These are phyloP conservation scores for Ramicandelaber brevisporus DNA, from an alignment of 192 early-diverging fungal species.

Conservation along the genomic window DNA sequence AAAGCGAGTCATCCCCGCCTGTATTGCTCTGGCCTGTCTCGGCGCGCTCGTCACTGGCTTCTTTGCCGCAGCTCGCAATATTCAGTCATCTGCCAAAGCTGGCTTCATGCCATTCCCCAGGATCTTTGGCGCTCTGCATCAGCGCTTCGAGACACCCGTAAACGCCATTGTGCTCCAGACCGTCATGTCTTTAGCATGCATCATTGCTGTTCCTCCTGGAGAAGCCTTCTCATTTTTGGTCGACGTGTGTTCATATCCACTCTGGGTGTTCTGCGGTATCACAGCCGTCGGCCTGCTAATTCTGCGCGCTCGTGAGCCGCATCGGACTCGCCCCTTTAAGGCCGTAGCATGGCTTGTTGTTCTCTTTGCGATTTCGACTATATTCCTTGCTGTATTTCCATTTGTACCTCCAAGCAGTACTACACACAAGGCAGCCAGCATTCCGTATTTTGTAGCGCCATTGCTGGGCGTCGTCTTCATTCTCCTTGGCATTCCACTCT, in stretches of 20 bases:
- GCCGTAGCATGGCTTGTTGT: no score
- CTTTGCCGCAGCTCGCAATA: slow-evolving; percentile 15
- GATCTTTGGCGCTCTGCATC: slow-evolving; percentile 13
- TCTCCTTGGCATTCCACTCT: slow-evolving; percentile 7
- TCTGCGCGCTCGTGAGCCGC: slow-evolving; percentile 10
- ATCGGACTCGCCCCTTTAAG: slow-evolving; percentile 16
- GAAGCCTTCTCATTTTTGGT: slow-evolving; percentile 24
- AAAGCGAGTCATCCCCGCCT: slow-evolving; percentile 16
- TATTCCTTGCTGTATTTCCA: no score
- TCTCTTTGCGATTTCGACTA: no score
- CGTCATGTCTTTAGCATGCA: slow-evolving; percentile 8
- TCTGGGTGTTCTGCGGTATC: slow-evolving; percentile 22
- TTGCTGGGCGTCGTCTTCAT: slow-evolving; percentile 12
- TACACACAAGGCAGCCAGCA: background rate
- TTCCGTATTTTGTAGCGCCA: slow-evolving; percentile 18
- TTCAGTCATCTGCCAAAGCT: slow-evolving; percentile 21
- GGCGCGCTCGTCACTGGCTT: slow-evolving; percentile 14
- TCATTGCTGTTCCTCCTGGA: slow-evolving; percentile 16
- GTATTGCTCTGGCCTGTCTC: slow-evolving; percentile 17
- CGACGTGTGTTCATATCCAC: slow-evolving; percentile 21
- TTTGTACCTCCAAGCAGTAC: no score
- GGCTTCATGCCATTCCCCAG: slow-evolving; percentile 20
- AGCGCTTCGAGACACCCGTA: slow-evolving; percentile 9
- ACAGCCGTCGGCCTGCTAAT: slow-evolving; percentile 22
- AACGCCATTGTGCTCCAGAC: slow-evolving; percentile 5